Conservation (phyloP, 257 asterid genomes). For the Thymus quinquecostatus region DNA sequence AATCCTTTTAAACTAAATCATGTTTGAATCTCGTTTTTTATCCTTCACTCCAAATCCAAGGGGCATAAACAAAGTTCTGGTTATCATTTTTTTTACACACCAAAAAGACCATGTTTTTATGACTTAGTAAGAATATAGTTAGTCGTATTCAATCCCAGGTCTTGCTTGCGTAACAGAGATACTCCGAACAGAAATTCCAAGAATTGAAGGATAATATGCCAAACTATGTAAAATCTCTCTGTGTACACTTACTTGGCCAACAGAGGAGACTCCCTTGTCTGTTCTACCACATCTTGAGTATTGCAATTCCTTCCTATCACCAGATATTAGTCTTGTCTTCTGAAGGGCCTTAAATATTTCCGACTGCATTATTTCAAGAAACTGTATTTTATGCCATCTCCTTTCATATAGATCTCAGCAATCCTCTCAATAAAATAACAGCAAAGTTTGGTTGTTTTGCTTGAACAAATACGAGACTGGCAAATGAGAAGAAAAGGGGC, state of each 20-base stretch:
- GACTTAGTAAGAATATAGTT: slow-evolving; percentile 9
- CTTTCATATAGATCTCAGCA: neutral
- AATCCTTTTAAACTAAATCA: neutral
- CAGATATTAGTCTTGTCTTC: slow-evolving; percentile 75
- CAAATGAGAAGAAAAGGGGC: slow-evolving; percentile 10
- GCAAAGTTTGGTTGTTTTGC: slow-evolving; percentile 15
- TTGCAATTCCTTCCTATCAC: slow-evolving; percentile 76
- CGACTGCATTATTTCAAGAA: slow-evolving; percentile 55
- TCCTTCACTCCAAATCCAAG: neutral
- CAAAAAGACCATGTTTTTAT: slow-evolving; percentile 3
- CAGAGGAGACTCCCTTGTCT: slow-evolving; percentile 97
- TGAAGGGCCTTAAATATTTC: slow-evolving; percentile 86
- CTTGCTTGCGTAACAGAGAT: slow-evolving; percentile 23
- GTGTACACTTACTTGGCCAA: slow-evolving; percentile 78
- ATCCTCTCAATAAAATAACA: slow-evolving; percentile 6
- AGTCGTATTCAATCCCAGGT: neutral
- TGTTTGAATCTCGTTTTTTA: neutral
- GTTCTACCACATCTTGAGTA: slow-evolving; percentile 99
- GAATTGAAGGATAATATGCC: slow-evolving; percentile 7
- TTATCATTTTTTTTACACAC: neutral
- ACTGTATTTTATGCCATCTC: slow-evolving; percentile 23
- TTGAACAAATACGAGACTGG: neutral
- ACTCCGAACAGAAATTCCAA: neutral
- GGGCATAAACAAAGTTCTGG: neutral
- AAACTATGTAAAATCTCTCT: slow-evolving; percentile 11